Conservation (phyloP, 306 rosid genomes). For the Fagus sylvatica region DNA sequence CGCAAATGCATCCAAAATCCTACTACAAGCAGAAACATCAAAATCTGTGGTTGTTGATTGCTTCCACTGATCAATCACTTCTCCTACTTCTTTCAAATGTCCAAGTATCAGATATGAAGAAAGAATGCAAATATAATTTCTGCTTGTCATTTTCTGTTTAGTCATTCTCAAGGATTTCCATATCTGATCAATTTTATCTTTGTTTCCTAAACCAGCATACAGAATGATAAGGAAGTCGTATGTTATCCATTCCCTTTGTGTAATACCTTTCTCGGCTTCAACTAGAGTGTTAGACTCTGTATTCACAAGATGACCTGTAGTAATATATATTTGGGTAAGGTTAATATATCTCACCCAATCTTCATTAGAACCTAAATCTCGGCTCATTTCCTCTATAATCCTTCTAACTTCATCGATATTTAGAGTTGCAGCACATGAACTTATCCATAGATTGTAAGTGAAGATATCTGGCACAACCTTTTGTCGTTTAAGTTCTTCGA, state of each 20-base stretch:
- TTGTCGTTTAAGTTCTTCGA: conserved; percentile 66
- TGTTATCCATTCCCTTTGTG: conserved; percentile 81
- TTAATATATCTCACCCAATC: conserved; percentile 69
- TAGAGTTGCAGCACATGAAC: conserved; percentile 76
- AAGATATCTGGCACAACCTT: conserved; percentile 75
- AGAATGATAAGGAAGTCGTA: conserved; percentile 90
- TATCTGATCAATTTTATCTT: conserved; percentile 71
- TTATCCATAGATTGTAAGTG: conserved; percentile 90
- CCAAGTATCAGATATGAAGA: conserved; percentile 83
- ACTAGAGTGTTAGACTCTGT: conserved; percentile 53
- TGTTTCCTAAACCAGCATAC: conserved; percentile 74
- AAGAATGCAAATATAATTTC: conserved; percentile 67
- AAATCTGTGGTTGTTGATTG: conserved; percentile 59
- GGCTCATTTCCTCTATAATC: conserved; percentile 72
- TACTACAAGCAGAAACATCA: conserved; percentile 55
- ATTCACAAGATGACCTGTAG: conserved; percentile 49
- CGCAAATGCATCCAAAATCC: conserved; percentile 58
- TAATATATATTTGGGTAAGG: conserved; percentile 60
- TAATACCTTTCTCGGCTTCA: conserved; percentile 69
- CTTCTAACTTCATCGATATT: conserved; percentile 58
- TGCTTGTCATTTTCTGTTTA: conserved; percentile 75
- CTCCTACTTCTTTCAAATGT: conserved; percentile 61
- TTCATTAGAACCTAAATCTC: conserved; percentile 48
- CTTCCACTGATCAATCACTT: conserved; percentile 84
- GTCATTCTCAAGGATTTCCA: conserved; percentile 87